Conservation (phyloP, 495 filamentous ascomycete species). For the Lasiosphaeria hispida region DNA sequence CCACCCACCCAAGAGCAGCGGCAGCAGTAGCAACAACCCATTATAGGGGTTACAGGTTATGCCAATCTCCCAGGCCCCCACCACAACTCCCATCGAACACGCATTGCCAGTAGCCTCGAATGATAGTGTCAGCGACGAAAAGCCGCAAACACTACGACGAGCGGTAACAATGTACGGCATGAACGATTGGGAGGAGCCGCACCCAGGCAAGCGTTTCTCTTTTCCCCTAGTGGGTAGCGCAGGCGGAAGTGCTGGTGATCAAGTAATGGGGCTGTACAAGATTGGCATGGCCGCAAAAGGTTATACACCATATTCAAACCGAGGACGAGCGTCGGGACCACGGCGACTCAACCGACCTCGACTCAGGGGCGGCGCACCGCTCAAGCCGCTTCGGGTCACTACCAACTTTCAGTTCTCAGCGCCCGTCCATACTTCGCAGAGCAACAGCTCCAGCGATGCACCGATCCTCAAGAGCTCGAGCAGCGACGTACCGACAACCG, state of each 20-base stretch:
- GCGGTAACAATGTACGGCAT: constrained; percentile 18
- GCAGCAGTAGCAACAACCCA: constrained; percentile 33
- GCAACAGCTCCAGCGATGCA: constrained; percentile 13
- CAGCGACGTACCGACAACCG: constrained; percentile 16
- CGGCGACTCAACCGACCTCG: constrained; percentile 31
- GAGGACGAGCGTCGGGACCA: constrained; percentile 19
- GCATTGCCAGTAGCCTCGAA: constrained; percentile 19
- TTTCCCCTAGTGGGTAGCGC: constrained; percentile 31
- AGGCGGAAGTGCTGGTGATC: constrained; percentile 27
- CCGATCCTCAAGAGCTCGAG: constrained; percentile 21
- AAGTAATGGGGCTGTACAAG: constrained; percentile 37
- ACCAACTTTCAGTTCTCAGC: constrained; percentile 25
- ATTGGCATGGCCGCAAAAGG: constrained; percentile 56
- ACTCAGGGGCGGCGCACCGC: constrained; percentile 23
- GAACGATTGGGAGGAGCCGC: constrained; percentile 46
- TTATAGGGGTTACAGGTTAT: constrained; percentile 58
- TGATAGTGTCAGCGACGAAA: constrained; percentile 12
- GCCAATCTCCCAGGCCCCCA: constrained; percentile 41
- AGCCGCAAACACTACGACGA: constrained; percentile 17
- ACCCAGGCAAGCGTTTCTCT: constrained; percentile 43
- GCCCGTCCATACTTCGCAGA: constrained; percentile 18
- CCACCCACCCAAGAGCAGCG: constrained; percentile 2
- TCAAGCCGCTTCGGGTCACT: constrained; percentile 40
- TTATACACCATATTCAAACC: constrained; percentile 23
- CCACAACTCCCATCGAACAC: constrained; percentile 22